A percentile compares a stretch with the other conserved stretches of the same genome.
These are phyloP conservation scores for Saussurea involucrata DNA, from an alignment of 129 eudicot species.

Conservation along the genomic window DNA sequence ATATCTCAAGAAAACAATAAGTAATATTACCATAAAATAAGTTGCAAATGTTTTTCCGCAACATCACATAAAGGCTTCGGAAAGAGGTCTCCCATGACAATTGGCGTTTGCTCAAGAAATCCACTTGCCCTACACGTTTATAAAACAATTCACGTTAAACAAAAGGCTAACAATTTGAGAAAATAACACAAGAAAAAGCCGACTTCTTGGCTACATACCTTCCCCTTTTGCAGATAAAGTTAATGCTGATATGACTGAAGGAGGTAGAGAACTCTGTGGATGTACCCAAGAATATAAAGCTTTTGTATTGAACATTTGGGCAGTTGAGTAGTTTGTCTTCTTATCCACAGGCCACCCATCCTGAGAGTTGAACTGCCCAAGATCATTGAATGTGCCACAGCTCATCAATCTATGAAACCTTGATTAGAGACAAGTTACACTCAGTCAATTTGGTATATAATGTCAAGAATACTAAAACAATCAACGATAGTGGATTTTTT, in stretches of 20 bases:
- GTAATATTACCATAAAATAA: constrained; percentile 71
- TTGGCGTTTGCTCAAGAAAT: constrained; percentile 82
- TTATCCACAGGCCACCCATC: constrained; percentile 22
- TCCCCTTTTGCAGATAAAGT: constrained; percentile 47
- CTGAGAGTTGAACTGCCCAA: constrained; percentile 24
- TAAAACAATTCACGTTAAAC: background rate
- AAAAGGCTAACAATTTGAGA: background rate
- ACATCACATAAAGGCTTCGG: constrained; percentile 82
- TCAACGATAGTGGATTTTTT: background rate
- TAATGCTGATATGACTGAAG: constrained; percentile 73
- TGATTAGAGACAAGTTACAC: constrained; percentile 3
- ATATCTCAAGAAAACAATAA: background rate
- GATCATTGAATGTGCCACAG: constrained; percentile 34
- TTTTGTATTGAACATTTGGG: constrained; percentile 29
- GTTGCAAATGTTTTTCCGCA: constrained; percentile 68
- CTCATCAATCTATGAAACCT: constrained; percentile 87
- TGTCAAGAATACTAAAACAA: background rate
- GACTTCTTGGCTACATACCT: constrained; percentile 41
- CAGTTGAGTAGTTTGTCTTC: constrained; percentile 21
- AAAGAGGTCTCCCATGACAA: constrained; percentile 86
- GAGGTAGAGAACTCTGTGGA: constrained; percentile 84
- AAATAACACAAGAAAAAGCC: constrained; percentile 1
- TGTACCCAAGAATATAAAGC: constrained; percentile 80
- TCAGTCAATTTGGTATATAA: background rate
- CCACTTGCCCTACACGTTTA: constrained; percentile 47